Base-by-base conservation (phyloP, 179 eudicot genomes). In the Heliamphora ciliata region DNA sequence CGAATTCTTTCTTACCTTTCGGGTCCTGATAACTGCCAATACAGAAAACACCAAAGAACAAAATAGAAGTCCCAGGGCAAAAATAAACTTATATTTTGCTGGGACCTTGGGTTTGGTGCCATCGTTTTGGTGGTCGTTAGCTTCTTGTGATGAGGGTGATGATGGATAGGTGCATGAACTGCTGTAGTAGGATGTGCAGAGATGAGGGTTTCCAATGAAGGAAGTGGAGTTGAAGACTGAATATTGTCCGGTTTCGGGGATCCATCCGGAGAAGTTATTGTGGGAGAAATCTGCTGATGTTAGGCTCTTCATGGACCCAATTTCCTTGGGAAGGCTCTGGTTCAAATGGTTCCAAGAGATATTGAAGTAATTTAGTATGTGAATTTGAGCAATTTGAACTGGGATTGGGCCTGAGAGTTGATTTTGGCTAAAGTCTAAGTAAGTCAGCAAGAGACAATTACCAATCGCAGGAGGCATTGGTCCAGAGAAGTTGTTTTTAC, bases 271-370 rank as follows among this genome's bases (percentile, higher is more conserved):
- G 78, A 91, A 87, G 80, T 89, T 87, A 65, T 91, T 91, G 77
- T 89, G 87, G 60, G 93, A 91, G 68, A 91, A 89, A 75, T 91
- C 93, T 48, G 89, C 90, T 8, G 92, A 81, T 47, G 93, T 87
- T 13, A 91, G 87, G 87, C 93, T 91, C 68, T 88, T 91, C 86
- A 89, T 88, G 69, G 82, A 83, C 55, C 93, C 93, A 68, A 91
- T 84, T 74, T 87, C 91, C 55, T 51, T 77, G 47, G 94, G 92
- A 68, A 91, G 89, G 73, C 85, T 86, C 24, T 84, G 83, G 79
- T 70, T 89, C 82, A 91, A 79, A 76, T 85, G 85, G 78, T 91
- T 91, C 88, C 87, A 90, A 11, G 94, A 91, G 8, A 91, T 47
- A 15, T 91, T 91, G 54, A 91, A 81, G 83, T 87, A 89, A 80